phyloP scores from a whole-genome alignment of 2,329 filamentous ascomycete species.

The Cercospora sp. region DNA sequence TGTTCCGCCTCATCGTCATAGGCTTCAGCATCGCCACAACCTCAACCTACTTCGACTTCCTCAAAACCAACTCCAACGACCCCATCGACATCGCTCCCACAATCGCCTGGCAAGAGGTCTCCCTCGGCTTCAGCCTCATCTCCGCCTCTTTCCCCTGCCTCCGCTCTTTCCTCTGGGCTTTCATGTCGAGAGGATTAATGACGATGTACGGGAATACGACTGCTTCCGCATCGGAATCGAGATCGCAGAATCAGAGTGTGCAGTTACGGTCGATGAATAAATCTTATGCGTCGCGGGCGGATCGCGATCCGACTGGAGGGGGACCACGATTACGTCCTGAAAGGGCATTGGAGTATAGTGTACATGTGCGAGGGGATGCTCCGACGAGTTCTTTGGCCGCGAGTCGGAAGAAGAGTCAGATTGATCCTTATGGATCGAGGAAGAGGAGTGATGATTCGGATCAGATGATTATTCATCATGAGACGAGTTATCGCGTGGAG shows the following conservation, averaged over 20 bases:
- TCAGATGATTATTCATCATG: constrained; percentile 26
- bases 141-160: constrained; percentile 32
- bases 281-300: constrained; percentile 10
- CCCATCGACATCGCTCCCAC: constrained; percentile 28
- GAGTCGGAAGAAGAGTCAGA: constrained; percentile 1
- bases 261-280: constrained; percentile 24
- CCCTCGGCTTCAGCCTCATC: constrained; percentile 30
- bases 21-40: constrained; percentile 24
- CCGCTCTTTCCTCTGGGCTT: constrained; percentile 31
- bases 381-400: background rate
- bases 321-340: constrained; percentile 4
- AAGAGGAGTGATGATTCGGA: constrained; percentile 25
- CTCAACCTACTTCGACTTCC: constrained; percentile 29
- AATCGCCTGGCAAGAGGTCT: constrained; percentile 29
- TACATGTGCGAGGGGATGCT: constrained; percentile 10
- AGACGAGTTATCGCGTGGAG: constrained; percentile 25
- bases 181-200: constrained; percentile 27
- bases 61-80: constrained; percentile 13
- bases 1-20: constrained; percentile 25
- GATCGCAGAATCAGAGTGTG: constrained; percentile 19
- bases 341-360: background rate
- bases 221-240: constrained; percentile 8
- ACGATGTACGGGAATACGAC: constrained; percentile 31
- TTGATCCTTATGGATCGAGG: background rate
- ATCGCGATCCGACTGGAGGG: background rate